A percentile compares a stretch with the other conserved stretches of the same genome.
Conservation (phyloP, 192 early-diverging fungal genomes). For the Coemansia nantahalensis region DNA sequence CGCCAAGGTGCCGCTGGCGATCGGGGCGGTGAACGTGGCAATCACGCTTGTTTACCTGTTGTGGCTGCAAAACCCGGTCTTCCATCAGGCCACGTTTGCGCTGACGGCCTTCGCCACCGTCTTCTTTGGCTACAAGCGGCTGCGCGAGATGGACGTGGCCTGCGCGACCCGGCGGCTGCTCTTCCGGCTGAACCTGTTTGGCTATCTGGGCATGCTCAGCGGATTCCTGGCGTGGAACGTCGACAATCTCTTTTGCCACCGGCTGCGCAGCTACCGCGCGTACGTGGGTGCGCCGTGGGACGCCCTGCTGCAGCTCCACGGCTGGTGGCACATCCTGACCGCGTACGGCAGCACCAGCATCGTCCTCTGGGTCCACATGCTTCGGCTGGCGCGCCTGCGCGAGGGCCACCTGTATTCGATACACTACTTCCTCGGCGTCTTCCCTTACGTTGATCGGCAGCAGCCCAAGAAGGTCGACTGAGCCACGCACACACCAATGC, state of each 20-base stretch:
- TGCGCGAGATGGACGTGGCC: conserved; percentile 17
- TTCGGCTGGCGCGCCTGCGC: conserved; percentile 35
- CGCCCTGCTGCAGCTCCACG: conserved; percentile 57
- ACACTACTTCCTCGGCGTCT: conserved; percentile 20
- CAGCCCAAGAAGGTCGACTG: conserved; percentile 44
- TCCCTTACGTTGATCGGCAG: conserved; percentile 29
- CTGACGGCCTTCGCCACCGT: conserved; percentile 16
- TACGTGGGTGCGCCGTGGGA: conserved; percentile 54
- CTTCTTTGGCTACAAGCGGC: conserved; percentile 22
- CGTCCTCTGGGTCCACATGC: conserved; percentile 46
- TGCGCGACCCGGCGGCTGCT: conserved; percentile 20
- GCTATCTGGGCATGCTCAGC: conserved; percentile 35
- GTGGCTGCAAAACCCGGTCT: conserved; percentile 58
- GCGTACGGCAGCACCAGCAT: conserved; percentile 45
- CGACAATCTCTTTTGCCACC: conserved; percentile 64
- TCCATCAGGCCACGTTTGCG: conserved; percentile 61
- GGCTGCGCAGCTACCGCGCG: conserved; percentile 51
- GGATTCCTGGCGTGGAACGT: conserved; percentile 70
- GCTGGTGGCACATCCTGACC: conserved; percentile 62
- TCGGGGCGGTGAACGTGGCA: conserved; percentile 40
- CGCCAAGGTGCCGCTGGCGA: conserved; percentile 26
- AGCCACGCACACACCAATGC: not conserved
- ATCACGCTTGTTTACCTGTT: conserved; percentile 58
- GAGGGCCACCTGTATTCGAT: conserved; percentile 39
- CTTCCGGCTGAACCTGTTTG: conserved; percentile 15